Evolutionary conservation across 1,284 basidiomycete species (phyloP).

Genomic region (Sphaerobolus stellatus): DNA sequence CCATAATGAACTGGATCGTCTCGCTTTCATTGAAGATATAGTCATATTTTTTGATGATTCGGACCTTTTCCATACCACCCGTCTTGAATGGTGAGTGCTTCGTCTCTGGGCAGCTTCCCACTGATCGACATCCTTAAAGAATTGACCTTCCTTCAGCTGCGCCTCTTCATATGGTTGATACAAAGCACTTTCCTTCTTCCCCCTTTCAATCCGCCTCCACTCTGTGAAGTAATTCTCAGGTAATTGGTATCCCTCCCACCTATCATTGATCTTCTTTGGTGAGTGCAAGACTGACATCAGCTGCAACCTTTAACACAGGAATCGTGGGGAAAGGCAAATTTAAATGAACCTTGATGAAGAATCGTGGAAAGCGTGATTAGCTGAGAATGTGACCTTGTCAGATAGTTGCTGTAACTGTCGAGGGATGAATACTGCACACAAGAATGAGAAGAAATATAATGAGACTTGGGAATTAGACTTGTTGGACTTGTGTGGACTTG

Average conservation of each 20-base stretch:
- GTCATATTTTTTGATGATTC: constrained; percentile 84
- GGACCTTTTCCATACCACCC: constrained; percentile 85
- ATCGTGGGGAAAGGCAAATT: no score
- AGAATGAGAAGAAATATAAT: no score
- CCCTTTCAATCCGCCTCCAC: constrained; percentile 97
- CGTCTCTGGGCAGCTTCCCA: constrained; percentile 94
- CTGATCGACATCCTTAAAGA: constrained; percentile 94
- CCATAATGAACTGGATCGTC: constrained; percentile 94
- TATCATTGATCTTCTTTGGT: constrained; percentile 92
- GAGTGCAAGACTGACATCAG: no score
- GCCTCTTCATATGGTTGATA: constrained; percentile 95
- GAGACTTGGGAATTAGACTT: no score
- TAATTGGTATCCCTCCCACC: constrained; percentile 90
- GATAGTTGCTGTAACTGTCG: no score
- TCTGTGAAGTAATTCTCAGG: constrained; percentile 98
- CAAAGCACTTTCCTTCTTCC: constrained; percentile 91
- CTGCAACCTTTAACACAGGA: no score
- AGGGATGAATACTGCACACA: no score
- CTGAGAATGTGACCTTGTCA: no score
- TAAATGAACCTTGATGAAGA: no score
- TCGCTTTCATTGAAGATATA: constrained; percentile 98
- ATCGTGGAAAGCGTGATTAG: no score
- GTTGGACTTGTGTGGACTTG: no score
- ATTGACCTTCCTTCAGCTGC: constrained; percentile 82
- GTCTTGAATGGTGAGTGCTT: constrained; percentile 85